Base-by-base conservation (phyloP, 306 rosid genomes). In the Sesbania bispinosa region DNA sequence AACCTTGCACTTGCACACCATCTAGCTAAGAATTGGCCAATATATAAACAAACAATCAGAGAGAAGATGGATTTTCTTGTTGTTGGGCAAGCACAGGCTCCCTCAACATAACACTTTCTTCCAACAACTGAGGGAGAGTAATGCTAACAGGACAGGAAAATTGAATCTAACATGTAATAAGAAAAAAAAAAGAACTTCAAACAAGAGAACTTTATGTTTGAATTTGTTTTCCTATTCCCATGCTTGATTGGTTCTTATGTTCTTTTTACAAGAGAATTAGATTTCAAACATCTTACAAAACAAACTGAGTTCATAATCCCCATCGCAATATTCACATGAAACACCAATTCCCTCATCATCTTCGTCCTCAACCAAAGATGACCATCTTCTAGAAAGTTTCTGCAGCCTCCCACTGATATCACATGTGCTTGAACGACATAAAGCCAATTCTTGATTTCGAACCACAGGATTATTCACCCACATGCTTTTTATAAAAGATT, bases 381-480 rank as follows among this genome's bases (percentile, higher is more conserved):
- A 35, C 39, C 64, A 68, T 66, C 54, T 13, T 48, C 26, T 43
- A 1, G 78, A 51, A 59, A 70, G 4, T 3, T 29, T 61, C 18
- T 35, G 47, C 5, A 26, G 0, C 53, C 14, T 69, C 8, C 15
- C 13, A 7, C 23, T 8, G 27, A 10, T 20, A 2, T 20, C 42
- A 10, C 80, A 76, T 6, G 61, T 14, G 6, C 1, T n/a, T 0
- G 64, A 79, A 53, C n/a, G 57, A n/a, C 72, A 77, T 1, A 71
- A 30, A 39, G 67, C 36, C 0, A 9, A 10, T 0, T 27, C 3
- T 4, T 11, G 6, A 26, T 36, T 6, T 1, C 10, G 20, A 20
- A 52, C 36, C 16, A 24, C 43, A 3, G 45, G 62, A 7, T 75
- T 76, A 3, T 47, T 51, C 2, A 81, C 6, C 88, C 88, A 83